Evolutionary conservation across 2,329 filamentous ascomycete genomes (phyloP), one percentile per base, ranked within the genome.

Genomic region (Fusarium sp.): DNA sequence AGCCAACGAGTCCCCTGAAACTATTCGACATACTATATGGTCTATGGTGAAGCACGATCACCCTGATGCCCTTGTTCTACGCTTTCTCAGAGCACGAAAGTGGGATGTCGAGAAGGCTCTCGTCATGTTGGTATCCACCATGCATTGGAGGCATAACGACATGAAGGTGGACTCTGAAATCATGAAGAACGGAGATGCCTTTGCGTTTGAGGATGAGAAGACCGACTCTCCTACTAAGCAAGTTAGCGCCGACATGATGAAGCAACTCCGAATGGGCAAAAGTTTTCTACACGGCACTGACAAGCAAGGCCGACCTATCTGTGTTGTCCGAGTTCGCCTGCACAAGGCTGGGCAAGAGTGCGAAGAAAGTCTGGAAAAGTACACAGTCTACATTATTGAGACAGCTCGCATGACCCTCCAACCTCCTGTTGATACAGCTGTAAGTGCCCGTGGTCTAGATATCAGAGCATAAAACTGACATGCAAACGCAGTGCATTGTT

Each of bases 81-180:
- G 94, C 45, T 97, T 97, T 81, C 85, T 97, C 62, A 88, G 94
- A 56, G 94, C 94, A n/a, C 88, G 94, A 49, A 97, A 97, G 83
- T 99, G 96, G 96, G 94, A 99, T 79, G 91, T 97, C 22, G 92
- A 97, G 56, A 94, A 94, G 80, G 96, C 96, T 7, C 86, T 98
- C 31, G 88, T 97, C 73, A 99, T 99, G 96, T 84, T 98, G 81
- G 88, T 99, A 46, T 94, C 94, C 5, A 97, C 96, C 1, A 93
- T 98, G 89, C 92, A 94, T 80, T 99, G 96, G 96, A 90, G 96
- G 72, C 84, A 90, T 62, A 86, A 88, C 41, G 94, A 97, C 66
- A 92, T 96, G 87, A 90, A 94, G 75, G 93, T 98, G 25, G 96
- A 99, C 78, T 91, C 93, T 65, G 93, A 97, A 75, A 92, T 99